Evolutionary conservation across 179 eudicot species (phyloP), one percentile per base, ranked within the genome.

Genomic region (Corrigiola litoralis): DNA sequence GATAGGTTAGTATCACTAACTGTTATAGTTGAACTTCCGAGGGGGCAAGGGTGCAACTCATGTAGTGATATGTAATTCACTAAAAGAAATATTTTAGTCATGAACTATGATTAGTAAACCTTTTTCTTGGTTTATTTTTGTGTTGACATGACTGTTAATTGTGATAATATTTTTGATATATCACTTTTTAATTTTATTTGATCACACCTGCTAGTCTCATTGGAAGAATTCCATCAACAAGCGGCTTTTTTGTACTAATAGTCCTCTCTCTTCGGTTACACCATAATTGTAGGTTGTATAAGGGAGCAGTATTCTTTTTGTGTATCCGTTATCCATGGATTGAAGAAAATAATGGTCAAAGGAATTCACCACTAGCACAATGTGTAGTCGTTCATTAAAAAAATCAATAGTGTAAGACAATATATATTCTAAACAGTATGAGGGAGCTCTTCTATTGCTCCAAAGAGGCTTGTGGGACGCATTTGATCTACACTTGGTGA

Each of bases 1-100:
- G 84, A 90, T 59, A 81, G 99, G 99, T 90, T 48, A 52, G 84
- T 60, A 38, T 67, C 12, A 29, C 31, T 18, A 18, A 40, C 32
- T 23, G 42, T n/a, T 67, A 57, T 47, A 10, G n/a, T n/a, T n/a
- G n/a, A n/a, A n/a, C n/a, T n/a, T n/a, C n/a, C n/a, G n/a, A n/a
- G n/a, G n/a, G n/a, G n/a, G n/a, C n/a, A n/a, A n/a, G n/a, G n/a
- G n/a, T n/a, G n/a, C n/a, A n/a, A n/a, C n/a, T n/a, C n/a, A n/a
- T n/a, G n/a, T n/a, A n/a, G n/a, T n/a, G n/a, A n/a, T n/a, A n/a
- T n/a, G n/a, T n/a, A n/a, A n/a, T n/a, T n/a, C n/a, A n/a, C n/a
- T n/a, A n/a, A n/a, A n/a, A n/a, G n/a, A n/a, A n/a, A n/a, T n/a
- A n/a, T n/a, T n/a, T n/a, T n/a, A n/a, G n/a, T n/a, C n/a, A n/a